Evolutionary conservation across 768 basidiomycete genomes (phyloP), one percentile per base, ranked within the genome.

Genomic region (Psilocybe azurescens): DNA sequence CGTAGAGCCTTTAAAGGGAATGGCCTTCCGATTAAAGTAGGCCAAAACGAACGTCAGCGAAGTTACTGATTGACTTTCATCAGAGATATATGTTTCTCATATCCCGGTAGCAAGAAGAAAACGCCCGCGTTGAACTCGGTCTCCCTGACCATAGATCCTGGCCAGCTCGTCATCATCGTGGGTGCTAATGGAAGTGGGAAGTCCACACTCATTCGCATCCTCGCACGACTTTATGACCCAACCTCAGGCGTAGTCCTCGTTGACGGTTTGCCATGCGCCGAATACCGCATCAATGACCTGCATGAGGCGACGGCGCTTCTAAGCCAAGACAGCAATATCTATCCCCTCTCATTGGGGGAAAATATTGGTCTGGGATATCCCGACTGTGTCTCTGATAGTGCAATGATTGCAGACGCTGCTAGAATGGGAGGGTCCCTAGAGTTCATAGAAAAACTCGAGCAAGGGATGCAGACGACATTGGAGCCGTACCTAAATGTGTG

Each of bases 111-210:
- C 54, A 74, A 77, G 46, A 74, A 71, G 18, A 77, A 59, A 1
- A 65, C 62, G 2, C 74, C 74, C 16, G 80, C 78, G 3, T 62
- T 86, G 14, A 69, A 70, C 11, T 68, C 76, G 18, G 68, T 87
- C 3, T 79, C 80, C 2, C 74, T 86, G 16, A 72, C 61, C 3
- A 80, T 87, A 55, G 71, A 78, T 13, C 70, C 81, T 0, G 84
- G 83, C 2, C 75, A 81, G 30, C 74, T 86, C 5, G 80, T 84
- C n/a, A 81, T 87, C 30, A 74, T 88, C n/a, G 86, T 88, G 5
- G 86, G 86, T 29, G 74, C 73, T 1, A 88, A 87, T 62, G 86
- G 86, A 13, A 80, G 80, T 53, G 85, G 85, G 3, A 86, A 86
- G 62, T 81, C 82, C 0, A 84, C 84, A 0, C 64, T 86, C 28